Percentiles rank a stretch among this genome's conserved stretches.
Evolutionary conservation across 352 stramenopile species (phyloP).

Genomic region (Pythium guiyangense): DNA sequence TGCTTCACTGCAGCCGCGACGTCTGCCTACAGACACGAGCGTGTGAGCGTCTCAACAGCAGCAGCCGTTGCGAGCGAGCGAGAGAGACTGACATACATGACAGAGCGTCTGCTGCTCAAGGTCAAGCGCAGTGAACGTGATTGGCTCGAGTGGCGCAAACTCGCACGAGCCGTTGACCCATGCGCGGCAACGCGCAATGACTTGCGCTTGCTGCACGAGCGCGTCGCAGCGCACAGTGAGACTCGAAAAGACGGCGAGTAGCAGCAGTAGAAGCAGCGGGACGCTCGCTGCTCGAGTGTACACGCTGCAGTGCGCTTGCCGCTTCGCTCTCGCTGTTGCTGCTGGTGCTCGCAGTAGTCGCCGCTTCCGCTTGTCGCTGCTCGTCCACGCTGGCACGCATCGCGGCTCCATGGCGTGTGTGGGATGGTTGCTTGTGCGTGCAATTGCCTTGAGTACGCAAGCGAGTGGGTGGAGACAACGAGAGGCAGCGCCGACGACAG

Average conservation of each 20-base stretch:
- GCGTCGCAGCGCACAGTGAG: constrained; percentile 4
- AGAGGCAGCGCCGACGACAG: no score
- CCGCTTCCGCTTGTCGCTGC: constrained; percentile 16
- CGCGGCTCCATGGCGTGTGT: constrained; percentile 7
- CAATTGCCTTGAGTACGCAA: not conserved
- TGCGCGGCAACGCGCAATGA: constrained; percentile 51
- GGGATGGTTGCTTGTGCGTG: not conserved
- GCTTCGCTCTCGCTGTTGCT: not conserved
- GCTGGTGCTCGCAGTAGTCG: constrained; percentile 1
- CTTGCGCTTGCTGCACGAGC: constrained; percentile 53
- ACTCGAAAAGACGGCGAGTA: not conserved
- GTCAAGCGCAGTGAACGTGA: constrained; percentile 41
- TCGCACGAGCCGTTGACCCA: constrained; percentile 50
- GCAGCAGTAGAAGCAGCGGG: not conserved
- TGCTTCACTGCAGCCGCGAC: constrained; percentile 75
- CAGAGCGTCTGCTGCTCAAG: constrained; percentile 64
- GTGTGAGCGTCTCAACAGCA: not conserved
- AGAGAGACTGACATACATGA: constrained; percentile 30
- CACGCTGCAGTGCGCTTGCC: no score
- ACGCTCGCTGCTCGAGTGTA: not conserved
- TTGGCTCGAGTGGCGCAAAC: constrained; percentile 42
- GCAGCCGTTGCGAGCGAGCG: not conserved
- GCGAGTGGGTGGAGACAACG: not conserved
- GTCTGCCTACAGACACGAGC: constrained; percentile 37
- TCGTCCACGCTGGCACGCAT: constrained; percentile 8